phyloP scores from a whole-genome alignment of 2,329 filamentous ascomycete species.

The Phymatotrichopsis omnivora region DNA sequence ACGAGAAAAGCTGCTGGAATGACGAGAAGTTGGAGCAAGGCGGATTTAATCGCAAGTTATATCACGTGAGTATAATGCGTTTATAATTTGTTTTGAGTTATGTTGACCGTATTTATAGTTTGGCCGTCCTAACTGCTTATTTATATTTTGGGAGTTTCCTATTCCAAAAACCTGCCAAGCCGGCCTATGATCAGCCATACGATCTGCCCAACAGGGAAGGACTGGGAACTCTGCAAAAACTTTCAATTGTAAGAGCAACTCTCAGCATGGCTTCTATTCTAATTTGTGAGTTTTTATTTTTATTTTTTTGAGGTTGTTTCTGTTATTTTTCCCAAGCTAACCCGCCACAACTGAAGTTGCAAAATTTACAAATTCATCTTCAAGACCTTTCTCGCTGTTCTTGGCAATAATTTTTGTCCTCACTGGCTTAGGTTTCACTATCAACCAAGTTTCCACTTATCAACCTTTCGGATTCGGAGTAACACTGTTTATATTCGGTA shows the following conservation, averaged over 20 bases:
- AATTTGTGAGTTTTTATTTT: no score
- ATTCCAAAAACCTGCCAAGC: no score
- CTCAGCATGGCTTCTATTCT: no score
- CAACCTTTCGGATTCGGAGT: constrained; percentile 15
- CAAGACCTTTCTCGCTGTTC: constrained; percentile 13
- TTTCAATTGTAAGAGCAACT: no score
- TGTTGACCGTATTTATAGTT: not conserved
- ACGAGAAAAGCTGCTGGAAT: constrained; percentile 17
- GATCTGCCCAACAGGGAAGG: no score
- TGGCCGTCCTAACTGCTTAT: constrained; percentile 10
- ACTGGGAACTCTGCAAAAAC: no score
- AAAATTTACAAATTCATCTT: constrained; percentile 14
- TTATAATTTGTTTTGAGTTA: not conserved
- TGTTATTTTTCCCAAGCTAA: no score
- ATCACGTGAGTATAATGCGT: constrained; percentile 13
- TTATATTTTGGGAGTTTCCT: constrained; percentile 15
- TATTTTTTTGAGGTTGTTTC: no score
- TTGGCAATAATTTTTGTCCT: constrained; percentile 8
- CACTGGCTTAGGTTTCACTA: constrained; percentile 9
- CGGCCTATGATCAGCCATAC: no score
- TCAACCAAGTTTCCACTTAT: no score
- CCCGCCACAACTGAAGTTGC: constrained; percentile 10
- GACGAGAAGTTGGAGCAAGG: constrained; percentile 17
- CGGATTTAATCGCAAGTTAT: constrained; percentile 14
- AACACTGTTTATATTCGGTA: constrained; percentile 9